These are phyloP conservation scores for Lasiosphaeria hispida DNA, from an alignment of 495 filamentous ascomycete genomes.

Conservation along the genomic window DNA sequence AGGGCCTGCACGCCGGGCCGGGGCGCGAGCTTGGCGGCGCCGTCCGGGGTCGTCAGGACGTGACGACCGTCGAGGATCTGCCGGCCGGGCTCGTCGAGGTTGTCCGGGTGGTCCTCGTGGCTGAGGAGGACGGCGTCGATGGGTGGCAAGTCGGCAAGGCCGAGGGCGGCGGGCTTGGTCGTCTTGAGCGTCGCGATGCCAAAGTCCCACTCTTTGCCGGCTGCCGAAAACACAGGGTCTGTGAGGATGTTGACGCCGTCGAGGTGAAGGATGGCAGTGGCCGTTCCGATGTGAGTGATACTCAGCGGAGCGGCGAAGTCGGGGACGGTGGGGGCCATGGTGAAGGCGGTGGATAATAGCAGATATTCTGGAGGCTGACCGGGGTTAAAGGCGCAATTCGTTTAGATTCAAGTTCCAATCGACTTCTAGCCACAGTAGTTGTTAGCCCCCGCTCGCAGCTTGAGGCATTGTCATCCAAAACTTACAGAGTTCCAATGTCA, in stretches of 20 bases:
- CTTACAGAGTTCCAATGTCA: too few species aligned
- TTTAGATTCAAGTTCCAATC: background rate
- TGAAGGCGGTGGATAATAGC: background rate
- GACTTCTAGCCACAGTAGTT: too few species aligned
- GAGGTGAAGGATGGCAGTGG: conserved; percentile 50
- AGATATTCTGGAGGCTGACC: background rate
- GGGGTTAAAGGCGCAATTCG: background rate
- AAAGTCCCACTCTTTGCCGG: conserved; percentile 38
- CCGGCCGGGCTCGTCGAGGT: conserved; percentile 45
- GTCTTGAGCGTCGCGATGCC: conserved; percentile 32
- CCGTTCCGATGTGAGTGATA: conserved; percentile 51
- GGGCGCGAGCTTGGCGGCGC: conserved; percentile 42
- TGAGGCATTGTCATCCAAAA: too few species aligned
- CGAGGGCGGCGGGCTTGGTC: conserved; percentile 36
- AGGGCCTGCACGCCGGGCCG: conserved; percentile 44
- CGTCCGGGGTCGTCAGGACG: conserved; percentile 53
- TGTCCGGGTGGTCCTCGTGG: conserved; percentile 57
- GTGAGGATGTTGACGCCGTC: conserved; percentile 49
- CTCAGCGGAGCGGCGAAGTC: conserved; percentile 19
- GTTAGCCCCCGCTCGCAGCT: too few species aligned
- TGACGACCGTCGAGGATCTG: conserved; percentile 46
- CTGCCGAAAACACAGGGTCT: conserved; percentile 53
- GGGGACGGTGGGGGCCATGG: conserved; percentile 15
- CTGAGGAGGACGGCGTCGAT: conserved; percentile 54
- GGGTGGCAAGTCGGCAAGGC: conserved; percentile 40